These are phyloP conservation scores for Ogataea hybrid DNA, from an alignment of 1,139 yeast species.

Conservation along the genomic window DNA sequence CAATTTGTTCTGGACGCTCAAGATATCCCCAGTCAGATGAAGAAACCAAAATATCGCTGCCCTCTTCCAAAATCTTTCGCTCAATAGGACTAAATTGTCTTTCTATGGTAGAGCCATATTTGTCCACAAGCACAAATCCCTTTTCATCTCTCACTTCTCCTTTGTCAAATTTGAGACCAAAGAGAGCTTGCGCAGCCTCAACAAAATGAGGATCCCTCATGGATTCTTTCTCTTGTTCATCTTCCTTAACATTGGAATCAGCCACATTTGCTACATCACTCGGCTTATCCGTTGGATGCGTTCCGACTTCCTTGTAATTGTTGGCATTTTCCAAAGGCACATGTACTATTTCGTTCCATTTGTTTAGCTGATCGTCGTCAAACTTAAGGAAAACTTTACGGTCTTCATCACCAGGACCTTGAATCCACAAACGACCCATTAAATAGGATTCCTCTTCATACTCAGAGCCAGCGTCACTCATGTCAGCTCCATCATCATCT, in stretches of 20 bases:
- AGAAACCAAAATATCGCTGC: slow-evolving; percentile 50
- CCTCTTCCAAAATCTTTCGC: slow-evolving; percentile 69
- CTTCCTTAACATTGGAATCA: too few relatives aligned
- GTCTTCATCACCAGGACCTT: slow-evolving; percentile 82
- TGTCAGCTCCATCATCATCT: slow-evolving; percentile 37
- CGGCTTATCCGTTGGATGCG: slow-evolving; percentile 9
- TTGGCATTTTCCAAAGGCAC: slow-evolving; percentile 20
- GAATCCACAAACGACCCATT: slow-evolving; percentile 91
- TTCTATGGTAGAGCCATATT: slow-evolving; percentile 43
- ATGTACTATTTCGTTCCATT: slow-evolving; percentile 33
- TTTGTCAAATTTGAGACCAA: slow-evolving; percentile 30
- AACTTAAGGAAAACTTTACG: slow-evolving; percentile 41
- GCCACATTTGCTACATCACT: not conserved
- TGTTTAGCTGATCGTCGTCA: slow-evolving; percentile 33
- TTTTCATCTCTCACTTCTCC: slow-evolving; percentile 26
- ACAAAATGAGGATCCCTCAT: slow-evolving; percentile 5
- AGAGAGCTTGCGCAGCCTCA: slow-evolving; percentile 24
- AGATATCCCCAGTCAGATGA: slow-evolving; percentile 66
- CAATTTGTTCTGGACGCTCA: slow-evolving; percentile 60
- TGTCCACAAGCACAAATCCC: slow-evolving; percentile 35
- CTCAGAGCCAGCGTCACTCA: slow-evolving; percentile 38
- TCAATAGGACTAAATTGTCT: slow-evolving; percentile 45
- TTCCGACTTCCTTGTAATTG: not conserved
- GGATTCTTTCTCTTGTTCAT: too few relatives aligned
- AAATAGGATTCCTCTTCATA: slow-evolving; percentile 52